These are phyloP conservation scores for Beauveria asiatica DNA, from an alignment of 2,329 filamentous ascomycete species.

Conservation along the genomic window DNA sequence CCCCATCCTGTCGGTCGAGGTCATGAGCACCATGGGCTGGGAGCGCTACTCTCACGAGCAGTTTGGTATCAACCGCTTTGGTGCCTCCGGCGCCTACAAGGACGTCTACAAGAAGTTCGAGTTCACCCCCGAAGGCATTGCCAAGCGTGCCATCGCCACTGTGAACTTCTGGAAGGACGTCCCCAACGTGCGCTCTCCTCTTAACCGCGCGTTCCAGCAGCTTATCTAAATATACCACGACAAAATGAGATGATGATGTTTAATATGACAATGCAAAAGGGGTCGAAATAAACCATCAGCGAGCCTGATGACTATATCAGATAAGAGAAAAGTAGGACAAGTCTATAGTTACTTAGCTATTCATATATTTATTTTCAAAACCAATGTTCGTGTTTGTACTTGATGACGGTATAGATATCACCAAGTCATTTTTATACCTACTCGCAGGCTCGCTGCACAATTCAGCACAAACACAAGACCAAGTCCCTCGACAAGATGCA, in stretches of 20 bases:
- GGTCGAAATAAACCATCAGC: background rate
- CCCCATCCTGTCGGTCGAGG: conserved; percentile 87
- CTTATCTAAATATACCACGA: conserved; percentile 59
- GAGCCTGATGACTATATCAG: background rate
- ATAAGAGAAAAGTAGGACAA: background rate
- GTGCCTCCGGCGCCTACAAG: conserved; percentile 94
- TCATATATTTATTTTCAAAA: background rate
- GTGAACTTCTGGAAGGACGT: conserved; percentile 96
- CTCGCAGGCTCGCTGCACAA: background rate
- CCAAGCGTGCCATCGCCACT: conserved; percentile 87
- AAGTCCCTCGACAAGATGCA: conserved; percentile 2
- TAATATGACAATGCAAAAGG: background rate
- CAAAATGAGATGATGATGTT: background rate
- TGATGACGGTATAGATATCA: background rate
- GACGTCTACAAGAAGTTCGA: conserved; percentile 99
- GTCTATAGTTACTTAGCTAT: background rate
- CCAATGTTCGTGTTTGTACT: background rate
- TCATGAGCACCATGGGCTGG: conserved; percentile 96
- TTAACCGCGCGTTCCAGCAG: conserved; percentile 98
- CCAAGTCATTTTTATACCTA: background rate
- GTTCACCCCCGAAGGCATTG: conserved; percentile 93
- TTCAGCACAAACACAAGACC: background rate
- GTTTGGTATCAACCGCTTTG: conserved; percentile 98
- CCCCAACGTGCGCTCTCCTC: conserved; percentile 80
- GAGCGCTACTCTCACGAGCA: conserved; percentile 99